Percentiles rank a stretch among this genome's conserved stretches.
Evolutionary conservation across 108 stramenopile species (phyloP).

Genomic region (Hondaea fermentalgiana): DNA sequence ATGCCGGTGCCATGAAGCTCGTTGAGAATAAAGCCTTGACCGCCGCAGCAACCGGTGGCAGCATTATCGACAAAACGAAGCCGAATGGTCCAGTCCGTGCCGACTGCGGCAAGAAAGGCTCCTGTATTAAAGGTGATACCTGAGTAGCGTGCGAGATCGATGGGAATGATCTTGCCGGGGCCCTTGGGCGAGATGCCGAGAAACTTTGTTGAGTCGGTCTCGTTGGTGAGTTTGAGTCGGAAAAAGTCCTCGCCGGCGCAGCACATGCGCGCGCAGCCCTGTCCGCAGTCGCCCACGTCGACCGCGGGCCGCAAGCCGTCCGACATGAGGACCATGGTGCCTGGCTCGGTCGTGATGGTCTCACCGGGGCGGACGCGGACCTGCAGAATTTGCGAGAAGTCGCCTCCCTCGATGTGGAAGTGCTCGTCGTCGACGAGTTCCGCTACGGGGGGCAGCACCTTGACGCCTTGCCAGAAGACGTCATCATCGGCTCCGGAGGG

Average conservation of each 20-base stretch:
- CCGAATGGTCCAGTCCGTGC: neutral
- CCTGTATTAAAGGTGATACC: neutral
- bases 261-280: neutral
- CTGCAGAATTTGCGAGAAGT: neutral
- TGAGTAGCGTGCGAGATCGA: neutral
- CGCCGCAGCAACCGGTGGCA: neutral
- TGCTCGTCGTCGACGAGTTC: neutral
- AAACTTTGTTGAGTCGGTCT: neutral
- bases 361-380: neutral
- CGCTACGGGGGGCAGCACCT: neutral
- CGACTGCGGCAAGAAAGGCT: neutral
- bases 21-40: neutral
- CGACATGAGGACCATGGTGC: conserved; percentile 17
- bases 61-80: neutral
- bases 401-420: neutral
- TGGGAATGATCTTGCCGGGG: neutral
- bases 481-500: neutral
- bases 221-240: neutral
- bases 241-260: conserved; percentile 9
- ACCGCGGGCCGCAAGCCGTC: neutral
- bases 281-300: neutral
- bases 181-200: neutral
- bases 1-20: conserved; percentile 1
- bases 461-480: neutral
- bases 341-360: conserved; percentile 4